Conservation (phyloP, 768 basidiomycete genomes). For the Tubosaeta sp. region DNA sequence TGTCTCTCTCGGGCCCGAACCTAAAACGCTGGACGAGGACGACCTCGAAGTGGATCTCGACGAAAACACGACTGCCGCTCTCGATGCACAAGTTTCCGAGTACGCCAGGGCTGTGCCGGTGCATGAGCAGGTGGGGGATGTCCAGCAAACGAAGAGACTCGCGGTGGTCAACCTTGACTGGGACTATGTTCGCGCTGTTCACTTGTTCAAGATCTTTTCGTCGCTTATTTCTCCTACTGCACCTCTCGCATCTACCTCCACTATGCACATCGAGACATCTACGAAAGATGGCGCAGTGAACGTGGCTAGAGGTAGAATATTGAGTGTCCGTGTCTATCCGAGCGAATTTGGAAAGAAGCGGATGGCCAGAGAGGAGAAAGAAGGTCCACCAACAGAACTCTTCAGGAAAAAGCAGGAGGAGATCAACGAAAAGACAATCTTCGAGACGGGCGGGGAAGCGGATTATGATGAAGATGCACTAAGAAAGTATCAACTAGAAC, state of each 20-base stretch:
- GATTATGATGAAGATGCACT: conserved; percentile 88
- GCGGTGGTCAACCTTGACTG: conserved; percentile 97
- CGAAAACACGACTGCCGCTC: conserved; percentile 65
- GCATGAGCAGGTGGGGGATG: conserved; percentile 38
- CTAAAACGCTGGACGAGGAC: conserved; percentile 21
- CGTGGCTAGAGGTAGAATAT: conserved; percentile 59
- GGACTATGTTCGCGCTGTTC: conserved; percentile 89
- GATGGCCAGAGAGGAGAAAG: conserved; percentile 80
- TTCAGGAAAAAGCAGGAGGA: conserved; percentile 67
- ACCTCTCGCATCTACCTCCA: conserved; percentile 33
- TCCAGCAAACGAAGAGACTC: conserved; percentile 58
- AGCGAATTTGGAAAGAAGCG: conserved; percentile 89
- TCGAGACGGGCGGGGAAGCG: conserved; percentile 62
- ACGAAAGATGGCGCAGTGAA: conserved; percentile 6
- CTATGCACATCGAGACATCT: conserved; percentile 17
- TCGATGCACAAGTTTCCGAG: conserved; percentile 69
- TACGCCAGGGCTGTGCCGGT: conserved; percentile 49
- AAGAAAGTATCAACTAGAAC: conserved; percentile 87
- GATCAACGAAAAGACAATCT: conserved; percentile 59
- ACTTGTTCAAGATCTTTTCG: conserved; percentile 89
- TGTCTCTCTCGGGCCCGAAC: conserved; percentile 47
- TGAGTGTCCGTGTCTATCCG: conserved; percentile 84
- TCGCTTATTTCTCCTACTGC: conserved; percentile 71
- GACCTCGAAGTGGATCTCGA: conserved; percentile 72
- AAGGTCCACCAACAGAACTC: conserved; percentile 84